Conservation (phyloP, 2,329 filamentous ascomycete genomes). For the Exophiala viscosa region DNA sequence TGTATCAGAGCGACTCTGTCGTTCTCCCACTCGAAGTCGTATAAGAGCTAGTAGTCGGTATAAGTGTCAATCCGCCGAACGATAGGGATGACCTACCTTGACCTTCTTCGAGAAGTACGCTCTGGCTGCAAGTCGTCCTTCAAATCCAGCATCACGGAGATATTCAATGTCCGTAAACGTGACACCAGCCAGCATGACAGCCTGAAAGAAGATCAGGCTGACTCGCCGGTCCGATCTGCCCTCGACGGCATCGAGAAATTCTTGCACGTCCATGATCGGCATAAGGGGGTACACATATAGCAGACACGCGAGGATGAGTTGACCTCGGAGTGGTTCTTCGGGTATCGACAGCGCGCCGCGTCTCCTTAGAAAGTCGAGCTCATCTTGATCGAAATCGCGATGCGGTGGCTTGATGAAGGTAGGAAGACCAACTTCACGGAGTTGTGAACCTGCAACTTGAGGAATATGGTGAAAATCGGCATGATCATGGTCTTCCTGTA, state of each 20-base stretch:
- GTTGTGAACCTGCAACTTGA: neutral
- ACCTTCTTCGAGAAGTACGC: conserved; percentile 71
- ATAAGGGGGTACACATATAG: conserved; percentile 92
- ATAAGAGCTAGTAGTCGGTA: conserved; percentile 53
- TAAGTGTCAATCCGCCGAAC: conserved; percentile 63
- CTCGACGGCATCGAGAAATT: conserved; percentile 35
- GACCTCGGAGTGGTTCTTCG: conserved; percentile 64
- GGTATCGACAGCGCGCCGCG: conserved; percentile 73
- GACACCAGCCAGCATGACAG: conserved; percentile 87
- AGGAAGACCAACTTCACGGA: neutral
- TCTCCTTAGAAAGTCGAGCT: conserved; percentile 1
- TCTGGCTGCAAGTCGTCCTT: conserved; percentile 69
- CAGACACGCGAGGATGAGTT: conserved; percentile 73
- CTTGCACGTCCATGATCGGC: conserved; percentile 64
- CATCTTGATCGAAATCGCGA: neutral
- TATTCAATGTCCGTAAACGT: conserved; percentile 60
- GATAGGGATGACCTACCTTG: conserved; percentile 68
- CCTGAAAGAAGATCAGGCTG: conserved; percentile 85
- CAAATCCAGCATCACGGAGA: conserved; percentile 9
- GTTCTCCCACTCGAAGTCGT: conserved; percentile 90
- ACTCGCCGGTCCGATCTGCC: conserved; percentile 67
- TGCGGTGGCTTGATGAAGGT: neutral
- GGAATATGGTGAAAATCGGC: conserved; percentile 47
- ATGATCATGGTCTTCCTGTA: conserved; percentile 66
- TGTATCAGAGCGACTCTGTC: conserved; percentile 86